phyloP scores from a whole-genome alignment of 306 rosid species.

The Begonia loranthoides region DNA sequence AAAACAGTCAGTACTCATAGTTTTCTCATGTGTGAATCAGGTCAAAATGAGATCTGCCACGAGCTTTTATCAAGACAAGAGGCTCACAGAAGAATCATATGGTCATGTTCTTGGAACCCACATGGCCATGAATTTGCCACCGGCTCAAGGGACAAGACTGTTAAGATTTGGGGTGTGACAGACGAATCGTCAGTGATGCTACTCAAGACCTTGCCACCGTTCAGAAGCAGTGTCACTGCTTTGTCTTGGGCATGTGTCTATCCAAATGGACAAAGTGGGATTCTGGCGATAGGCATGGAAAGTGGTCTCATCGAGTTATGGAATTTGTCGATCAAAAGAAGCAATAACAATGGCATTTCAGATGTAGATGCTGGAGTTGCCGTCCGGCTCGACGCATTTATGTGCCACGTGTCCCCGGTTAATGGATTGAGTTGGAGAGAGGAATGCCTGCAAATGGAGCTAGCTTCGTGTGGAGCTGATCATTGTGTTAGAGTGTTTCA shows the following conservation, averaged over 20 bases:
- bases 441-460: constrained; percentile 32
- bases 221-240: constrained; percentile 68
- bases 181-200: constrained; percentile 37
- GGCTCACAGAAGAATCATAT: constrained; percentile 91
- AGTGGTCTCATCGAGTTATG: constrained; percentile 77
- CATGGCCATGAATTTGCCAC: constrained; percentile 79
- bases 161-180: constrained; percentile 64
- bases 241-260: constrained; percentile 44
- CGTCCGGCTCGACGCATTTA: constrained; percentile 33
- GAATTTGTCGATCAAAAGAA: constrained; percentile 41
- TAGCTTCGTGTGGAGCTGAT: constrained; percentile 93
- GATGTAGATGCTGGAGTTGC: constrained; percentile 23
- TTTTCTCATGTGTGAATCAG: constrained; percentile 25
- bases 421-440: constrained; percentile 68
- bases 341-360: constrained; percentile 21
- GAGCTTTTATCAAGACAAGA: constrained; percentile 61
- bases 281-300: constrained; percentile 88
- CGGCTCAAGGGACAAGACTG: constrained; percentile 77
- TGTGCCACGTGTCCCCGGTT: constrained; percentile 72
- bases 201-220: constrained; percentile 43
- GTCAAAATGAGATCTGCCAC: constrained; percentile 33
- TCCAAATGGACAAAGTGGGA: constrained; percentile 25
- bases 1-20: not conserved
- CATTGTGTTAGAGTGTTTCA: constrained; percentile 76
- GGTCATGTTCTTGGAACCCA: constrained; percentile 98